A percentile compares a stretch with the other conserved stretches of the same genome.
These are phyloP conservation scores for Stachybotrys echinatus DNA, from an alignment of 2,329 filamentous ascomycete species.

Conservation along the genomic window DNA sequence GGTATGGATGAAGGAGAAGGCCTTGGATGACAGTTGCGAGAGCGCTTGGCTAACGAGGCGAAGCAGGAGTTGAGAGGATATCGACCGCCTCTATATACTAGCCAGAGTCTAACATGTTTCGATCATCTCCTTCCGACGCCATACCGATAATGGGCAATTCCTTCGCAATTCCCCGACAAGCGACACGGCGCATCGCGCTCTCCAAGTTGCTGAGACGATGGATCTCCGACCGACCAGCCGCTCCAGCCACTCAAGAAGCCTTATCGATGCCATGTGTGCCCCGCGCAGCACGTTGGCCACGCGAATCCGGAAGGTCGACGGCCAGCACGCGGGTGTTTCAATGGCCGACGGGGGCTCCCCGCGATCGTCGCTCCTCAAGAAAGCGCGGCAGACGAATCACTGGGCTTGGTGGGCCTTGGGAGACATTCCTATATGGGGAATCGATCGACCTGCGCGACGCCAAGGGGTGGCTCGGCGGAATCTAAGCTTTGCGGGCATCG, in stretches of 20 bases:
- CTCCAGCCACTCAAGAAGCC: neutral
- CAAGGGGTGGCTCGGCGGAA: no score
- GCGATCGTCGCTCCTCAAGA: neutral
- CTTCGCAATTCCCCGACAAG: neutral
- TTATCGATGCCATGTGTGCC: neutral
- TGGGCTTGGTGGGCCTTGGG: neutral
- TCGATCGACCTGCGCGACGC: neutral
- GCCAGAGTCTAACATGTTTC: neutral
- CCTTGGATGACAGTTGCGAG: neutral
- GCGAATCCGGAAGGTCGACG: neutral
- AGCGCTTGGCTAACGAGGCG: neutral
- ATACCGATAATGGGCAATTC: neutral
- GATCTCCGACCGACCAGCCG: neutral
- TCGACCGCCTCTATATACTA: neutral
- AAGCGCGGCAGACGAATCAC: neutral
- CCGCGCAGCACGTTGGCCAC: neutral
- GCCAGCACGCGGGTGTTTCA: neutral
- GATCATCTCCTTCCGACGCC: neutral
- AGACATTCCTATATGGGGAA: neutral
- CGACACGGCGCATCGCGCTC: neutral
- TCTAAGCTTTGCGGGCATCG: no score
- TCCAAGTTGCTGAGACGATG: neutral
- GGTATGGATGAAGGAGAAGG: neutral
- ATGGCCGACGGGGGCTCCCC: neutral
- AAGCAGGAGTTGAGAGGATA: neutral